Evolutionary conservation across 2,329 filamentous ascomycete genomes (phyloP).

Genomic region (Alternaria hordeiaustralica): DNA sequence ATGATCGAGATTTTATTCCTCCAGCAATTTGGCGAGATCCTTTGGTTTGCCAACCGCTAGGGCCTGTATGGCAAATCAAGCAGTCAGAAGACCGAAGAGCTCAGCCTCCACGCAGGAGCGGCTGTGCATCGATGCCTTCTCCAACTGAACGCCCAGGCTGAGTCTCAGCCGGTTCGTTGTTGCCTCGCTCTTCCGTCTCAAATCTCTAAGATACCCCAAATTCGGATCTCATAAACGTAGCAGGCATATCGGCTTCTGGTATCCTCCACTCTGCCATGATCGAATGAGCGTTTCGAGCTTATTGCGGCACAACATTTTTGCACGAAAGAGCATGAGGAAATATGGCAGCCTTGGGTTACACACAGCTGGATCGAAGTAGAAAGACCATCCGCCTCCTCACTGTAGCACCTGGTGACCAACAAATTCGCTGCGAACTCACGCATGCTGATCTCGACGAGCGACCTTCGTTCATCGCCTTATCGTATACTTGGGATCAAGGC

Average conservation of each 20-base stretch:
- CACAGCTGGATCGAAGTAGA: neutral
- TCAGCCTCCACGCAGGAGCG: neutral
- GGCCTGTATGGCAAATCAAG: neutral
- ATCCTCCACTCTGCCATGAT: neutral
- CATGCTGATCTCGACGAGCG: neutral
- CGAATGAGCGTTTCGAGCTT: rapidly evolving
- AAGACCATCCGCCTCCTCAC: neutral
- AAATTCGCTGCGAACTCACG: neutral
- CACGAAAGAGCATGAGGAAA: neutral
- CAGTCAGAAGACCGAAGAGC: neutral
- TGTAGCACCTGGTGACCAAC: neutral
- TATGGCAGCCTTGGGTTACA: neutral
- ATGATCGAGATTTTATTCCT: neutral
- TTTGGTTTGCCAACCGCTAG: neutral
- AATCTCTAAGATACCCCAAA: no score
- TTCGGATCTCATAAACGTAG: no score
- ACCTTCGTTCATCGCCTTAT: neutral
- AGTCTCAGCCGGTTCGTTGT: rapidly evolving
- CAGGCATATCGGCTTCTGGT: no score
- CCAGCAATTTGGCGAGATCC: neutral
- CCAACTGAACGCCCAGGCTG: neutral
- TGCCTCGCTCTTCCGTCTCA: neutral
- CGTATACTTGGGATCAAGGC: neutral
- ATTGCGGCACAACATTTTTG: no score
- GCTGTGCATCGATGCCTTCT: neutral